A percentile compares a stretch with the other conserved stretches of the same genome.
Conservation (phyloP, 306 rosid genomes). For the Delonix regia region DNA sequence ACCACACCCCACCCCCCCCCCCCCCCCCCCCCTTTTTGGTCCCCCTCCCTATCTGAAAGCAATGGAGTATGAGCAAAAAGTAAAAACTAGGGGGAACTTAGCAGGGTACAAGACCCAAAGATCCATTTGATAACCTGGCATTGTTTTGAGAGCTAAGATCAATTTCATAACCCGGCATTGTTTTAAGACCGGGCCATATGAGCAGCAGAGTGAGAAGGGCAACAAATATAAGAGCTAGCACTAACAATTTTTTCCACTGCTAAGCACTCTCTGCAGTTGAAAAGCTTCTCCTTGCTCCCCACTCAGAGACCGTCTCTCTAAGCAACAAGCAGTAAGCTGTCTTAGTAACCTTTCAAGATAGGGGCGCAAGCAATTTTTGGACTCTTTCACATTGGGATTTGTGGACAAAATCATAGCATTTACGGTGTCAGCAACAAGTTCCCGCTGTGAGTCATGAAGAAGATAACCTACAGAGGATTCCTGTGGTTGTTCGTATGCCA, state of each 20-base stretch:
- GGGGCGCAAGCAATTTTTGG: slow-evolving; percentile 67
- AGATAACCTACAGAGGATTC: slow-evolving; percentile 90
- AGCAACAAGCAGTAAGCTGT: slow-evolving; percentile 92
- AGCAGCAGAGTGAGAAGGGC: slow-evolving; percentile 30
- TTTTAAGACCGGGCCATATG: slow-evolving; percentile 32
- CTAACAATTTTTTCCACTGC: slow-evolving; percentile 57
- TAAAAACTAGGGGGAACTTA: slow-evolving; percentile 20
- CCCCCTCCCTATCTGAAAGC: slow-evolving; percentile 27
- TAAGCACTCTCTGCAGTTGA: slow-evolving; percentile 74
- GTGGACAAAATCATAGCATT: slow-evolving; percentile 88
- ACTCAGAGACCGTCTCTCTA: slow-evolving; percentile 72
- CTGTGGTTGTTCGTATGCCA: slow-evolving; percentile 82
- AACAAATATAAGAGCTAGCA: slow-evolving; percentile 37
- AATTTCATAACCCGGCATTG: slow-evolving; percentile 36
- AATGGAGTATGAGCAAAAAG: slow-evolving; percentile 24
- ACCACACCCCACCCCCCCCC: too few species aligned
- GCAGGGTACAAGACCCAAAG: slow-evolving; percentile 11
- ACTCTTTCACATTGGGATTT: slow-evolving; percentile 71
- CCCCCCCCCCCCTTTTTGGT: too few species aligned
- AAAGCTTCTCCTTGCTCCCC: slow-evolving; percentile 96
- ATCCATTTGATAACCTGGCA: slow-evolving; percentile 33
- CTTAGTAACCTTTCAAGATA: slow-evolving; percentile 79
- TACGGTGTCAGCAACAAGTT: slow-evolving; percentile 89
- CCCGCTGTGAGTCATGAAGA: slow-evolving; percentile 83
- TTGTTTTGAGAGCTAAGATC: not conserved